Evolutionary conservation across 2,329 filamentous ascomycete species (phyloP).

Genomic region (Stylonectria norvegica): DNA sequence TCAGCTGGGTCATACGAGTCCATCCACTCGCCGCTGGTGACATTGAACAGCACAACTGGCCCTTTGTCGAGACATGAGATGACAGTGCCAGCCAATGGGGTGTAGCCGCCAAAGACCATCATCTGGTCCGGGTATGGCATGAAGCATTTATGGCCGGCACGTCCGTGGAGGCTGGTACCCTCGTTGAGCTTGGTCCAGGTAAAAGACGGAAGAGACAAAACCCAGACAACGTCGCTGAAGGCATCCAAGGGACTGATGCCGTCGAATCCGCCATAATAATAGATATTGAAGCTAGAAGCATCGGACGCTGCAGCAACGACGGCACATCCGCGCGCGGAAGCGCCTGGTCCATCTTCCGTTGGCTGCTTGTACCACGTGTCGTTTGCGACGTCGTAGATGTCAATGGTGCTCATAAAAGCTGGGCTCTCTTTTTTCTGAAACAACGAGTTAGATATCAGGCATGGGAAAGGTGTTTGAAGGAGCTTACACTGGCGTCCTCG

Average conservation of each 20-base stretch:
- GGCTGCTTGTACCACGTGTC: conserved; percentile 67
- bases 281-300: conserved; percentile 73
- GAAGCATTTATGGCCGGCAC: conserved; percentile 73
- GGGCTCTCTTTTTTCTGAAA: conserved; percentile 60
- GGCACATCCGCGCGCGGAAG: conserved; percentile 66
- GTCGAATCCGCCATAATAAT: conserved; percentile 77
- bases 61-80: conserved; percentile 48
- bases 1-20: conserved; percentile 63
- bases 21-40: conserved; percentile 67
- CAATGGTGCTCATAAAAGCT: conserved; percentile 67
- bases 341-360: conserved; percentile 57
- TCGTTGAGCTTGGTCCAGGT: conserved; percentile 63
- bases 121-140: conserved; percentile 76
- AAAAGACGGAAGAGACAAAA: conserved; percentile 75
- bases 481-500: conserved; percentile 32
- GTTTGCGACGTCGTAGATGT: conserved; percentile 72
- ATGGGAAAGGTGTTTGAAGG: neutral
- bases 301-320: conserved; percentile 70
- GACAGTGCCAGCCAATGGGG: conserved; percentile 25
- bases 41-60: conserved; percentile 66
- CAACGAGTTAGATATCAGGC: neutral
- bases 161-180: conserved; percentile 50
- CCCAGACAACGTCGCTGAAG: conserved; percentile 70
- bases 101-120: conserved; percentile 70
- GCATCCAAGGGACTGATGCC: conserved; percentile 39